Percentiles rank a stretch among this genome's conserved stretches.
Conservation (phyloP, 305 asterid genomes). For the Solanum chacoense region DNA sequence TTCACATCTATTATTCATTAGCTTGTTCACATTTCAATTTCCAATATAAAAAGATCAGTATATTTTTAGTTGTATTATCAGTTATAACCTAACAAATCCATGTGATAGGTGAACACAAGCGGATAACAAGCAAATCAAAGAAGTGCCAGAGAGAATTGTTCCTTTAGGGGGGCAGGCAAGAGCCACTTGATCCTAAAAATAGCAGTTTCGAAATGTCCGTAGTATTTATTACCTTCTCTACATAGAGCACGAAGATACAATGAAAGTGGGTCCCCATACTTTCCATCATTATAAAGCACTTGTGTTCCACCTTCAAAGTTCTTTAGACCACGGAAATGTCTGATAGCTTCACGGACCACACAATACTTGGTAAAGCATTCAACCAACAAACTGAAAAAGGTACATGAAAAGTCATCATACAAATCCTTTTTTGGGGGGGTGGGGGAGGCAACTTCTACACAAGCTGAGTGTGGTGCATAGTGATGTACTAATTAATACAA, state of each 20-base stretch:
- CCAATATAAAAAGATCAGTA: not conserved
- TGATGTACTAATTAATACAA: not conserved
- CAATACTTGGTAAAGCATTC: conserved; percentile 98
- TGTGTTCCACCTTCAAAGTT: conserved; percentile 69
- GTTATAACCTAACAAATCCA: not conserved
- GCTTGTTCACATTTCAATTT: not conserved
- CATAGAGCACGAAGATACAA: conserved; percentile 91
- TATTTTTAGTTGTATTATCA: not conserved
- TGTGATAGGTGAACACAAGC: not conserved
- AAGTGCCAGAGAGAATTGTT: not conserved
- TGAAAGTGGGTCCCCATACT: conserved; percentile 92
- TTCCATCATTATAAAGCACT: conserved; percentile 64
- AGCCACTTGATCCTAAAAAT: not conserved
- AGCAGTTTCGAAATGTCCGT: not conserved
- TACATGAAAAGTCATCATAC: not conserved
- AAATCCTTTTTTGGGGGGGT: not conserved
- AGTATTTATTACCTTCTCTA: conserved; percentile 63
- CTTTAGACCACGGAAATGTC: conserved; percentile 91
- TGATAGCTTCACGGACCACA: conserved; percentile 82
- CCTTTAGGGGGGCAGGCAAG: not conserved
- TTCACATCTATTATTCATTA: not conserved
- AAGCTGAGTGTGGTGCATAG: not conserved
- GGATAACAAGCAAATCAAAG: not conserved
- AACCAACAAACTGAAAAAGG: conserved; percentile 62
- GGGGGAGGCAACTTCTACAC: not conserved